These are phyloP conservation scores for Withania somnifera DNA, from an alignment of 305 asterid genomes.

Conservation along the genomic window DNA sequence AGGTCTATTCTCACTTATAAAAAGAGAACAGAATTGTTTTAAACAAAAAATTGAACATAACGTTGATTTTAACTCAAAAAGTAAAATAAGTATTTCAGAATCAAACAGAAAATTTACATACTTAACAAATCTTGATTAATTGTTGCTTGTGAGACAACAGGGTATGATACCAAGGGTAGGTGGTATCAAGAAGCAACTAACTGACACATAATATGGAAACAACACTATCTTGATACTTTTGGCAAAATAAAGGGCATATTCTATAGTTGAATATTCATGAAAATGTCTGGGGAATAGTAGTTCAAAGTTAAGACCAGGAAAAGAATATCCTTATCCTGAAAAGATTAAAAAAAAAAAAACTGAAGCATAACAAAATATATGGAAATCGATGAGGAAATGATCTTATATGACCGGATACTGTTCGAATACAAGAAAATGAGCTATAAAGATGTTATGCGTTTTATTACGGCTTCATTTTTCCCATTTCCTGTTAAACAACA, in stretches of 20 bases:
- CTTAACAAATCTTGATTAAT: not conserved
- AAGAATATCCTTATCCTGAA: not conserved
- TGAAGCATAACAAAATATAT: not conserved
- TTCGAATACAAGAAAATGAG: not conserved
- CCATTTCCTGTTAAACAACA: not conserved
- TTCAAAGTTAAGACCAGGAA: not conserved
- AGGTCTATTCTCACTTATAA: not conserved
- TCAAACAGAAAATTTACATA: not conserved
- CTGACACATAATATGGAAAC: not conserved
- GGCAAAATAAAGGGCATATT: not conserved
- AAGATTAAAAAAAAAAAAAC: not conserved
- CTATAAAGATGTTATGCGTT: not conserved
- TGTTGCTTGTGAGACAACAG: not conserved
- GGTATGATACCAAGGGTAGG: not conserved
- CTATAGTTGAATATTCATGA: not conserved
- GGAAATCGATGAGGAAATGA: not conserved
- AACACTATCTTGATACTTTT: not conserved
- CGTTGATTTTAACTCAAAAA: not conserved
- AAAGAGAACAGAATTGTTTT: not conserved
- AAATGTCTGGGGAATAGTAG: not conserved
- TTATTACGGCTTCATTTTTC: not conserved
- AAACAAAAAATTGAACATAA: not conserved
- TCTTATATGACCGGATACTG: not conserved
- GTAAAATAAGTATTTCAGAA: not conserved
- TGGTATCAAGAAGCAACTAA: not conserved